phyloP scores from a whole-genome alignment of 108 stramenopile species.

The Cyclotella kingstonii region DNA sequence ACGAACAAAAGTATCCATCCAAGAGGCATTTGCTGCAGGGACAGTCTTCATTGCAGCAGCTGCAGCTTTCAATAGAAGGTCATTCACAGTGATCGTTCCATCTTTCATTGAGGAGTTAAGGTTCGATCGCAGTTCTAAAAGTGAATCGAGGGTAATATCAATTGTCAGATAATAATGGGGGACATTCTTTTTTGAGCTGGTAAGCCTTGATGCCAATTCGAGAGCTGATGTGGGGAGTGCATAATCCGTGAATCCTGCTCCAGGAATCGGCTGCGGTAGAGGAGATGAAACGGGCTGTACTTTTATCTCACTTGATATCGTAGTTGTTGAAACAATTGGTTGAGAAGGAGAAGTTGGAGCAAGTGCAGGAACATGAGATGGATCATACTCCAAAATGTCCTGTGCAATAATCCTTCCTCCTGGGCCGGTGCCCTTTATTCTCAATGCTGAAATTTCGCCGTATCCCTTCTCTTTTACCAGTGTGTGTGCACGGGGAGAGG shows the following conservation, averaged over 20 bases:
- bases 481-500: constrained; percentile 89
- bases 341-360: constrained; percentile 13
- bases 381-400: constrained; percentile 87
- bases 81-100: constrained; percentile 80
- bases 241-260: constrained; percentile 48
- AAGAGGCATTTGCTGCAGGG: constrained; percentile 91
- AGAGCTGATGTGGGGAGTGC: constrained; percentile 67
- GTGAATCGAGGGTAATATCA: constrained; percentile 81
- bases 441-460: constrained; percentile 61
- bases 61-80: constrained; percentile 93
- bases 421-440: constrained; percentile 87
- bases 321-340: constrained; percentile 20
- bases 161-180: constrained; percentile 98
- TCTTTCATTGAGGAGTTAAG: constrained; percentile 74
- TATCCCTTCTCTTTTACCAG: constrained; percentile 84
- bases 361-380: constrained; percentile 45
- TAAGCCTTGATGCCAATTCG: constrained; percentile 72
- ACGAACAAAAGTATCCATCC: constrained; percentile 81
- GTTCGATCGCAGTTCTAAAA: constrained; percentile 74
- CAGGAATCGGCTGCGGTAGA: constrained; percentile 31
- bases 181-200: constrained; percentile 86
- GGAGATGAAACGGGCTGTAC: constrained; percentile 23
- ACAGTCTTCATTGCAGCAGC: constrained; percentile 81
- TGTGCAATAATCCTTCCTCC: constrained; percentile 92
- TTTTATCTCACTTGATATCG: constrained; percentile 16